These are phyloP conservation scores for Parasarocladium wereldwijsianum DNA, from an alignment of 2,329 filamentous ascomycete species.

Conservation along the genomic window DNA sequence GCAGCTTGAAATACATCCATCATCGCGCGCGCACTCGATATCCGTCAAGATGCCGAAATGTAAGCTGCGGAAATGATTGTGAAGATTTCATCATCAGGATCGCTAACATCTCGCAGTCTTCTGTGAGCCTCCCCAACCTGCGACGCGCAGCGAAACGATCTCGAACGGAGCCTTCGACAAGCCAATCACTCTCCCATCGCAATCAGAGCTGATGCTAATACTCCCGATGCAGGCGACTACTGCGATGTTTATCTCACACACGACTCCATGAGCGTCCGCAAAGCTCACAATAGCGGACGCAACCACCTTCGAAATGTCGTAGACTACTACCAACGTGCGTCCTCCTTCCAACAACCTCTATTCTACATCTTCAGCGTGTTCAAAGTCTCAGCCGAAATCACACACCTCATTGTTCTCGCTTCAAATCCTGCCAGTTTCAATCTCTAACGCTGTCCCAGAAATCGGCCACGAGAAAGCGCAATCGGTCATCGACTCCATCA, in stretches of 20 bases:
- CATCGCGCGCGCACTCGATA: too few relatives aligned
- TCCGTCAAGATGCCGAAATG: conserved; percentile 67
- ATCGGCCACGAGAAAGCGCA: conserved; percentile 98
- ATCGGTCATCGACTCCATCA: conserved; percentile 96
- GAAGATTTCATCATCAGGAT: not conserved
- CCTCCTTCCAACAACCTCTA: not conserved
- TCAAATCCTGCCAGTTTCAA: not conserved
- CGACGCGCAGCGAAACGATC: conserved; percentile 1
- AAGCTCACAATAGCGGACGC: conserved; percentile 91
- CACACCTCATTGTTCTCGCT: not conserved
- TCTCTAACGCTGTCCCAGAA: conserved; percentile 35
- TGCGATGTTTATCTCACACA: conserved; percentile 99
- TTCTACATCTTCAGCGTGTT: too few relatives aligned
- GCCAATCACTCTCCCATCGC: too few relatives aligned
- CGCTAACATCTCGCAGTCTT: conserved; percentile 43
- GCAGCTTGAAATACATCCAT: too few relatives aligned
- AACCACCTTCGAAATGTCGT: conserved; percentile 97
- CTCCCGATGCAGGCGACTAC: conserved; percentile 53
- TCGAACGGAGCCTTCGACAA: too few relatives aligned
- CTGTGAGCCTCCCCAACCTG: conserved; percentile 18
- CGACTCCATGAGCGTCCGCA: conserved; percentile 98
- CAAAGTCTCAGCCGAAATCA: not conserved
- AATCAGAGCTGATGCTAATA: not conserved
- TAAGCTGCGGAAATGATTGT: conserved; percentile 29
- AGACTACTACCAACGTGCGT: conserved; percentile 88